phyloP scores from a whole-genome alignment of 306 rosid genomes.

The Sechiopsis laciniata region DNA sequence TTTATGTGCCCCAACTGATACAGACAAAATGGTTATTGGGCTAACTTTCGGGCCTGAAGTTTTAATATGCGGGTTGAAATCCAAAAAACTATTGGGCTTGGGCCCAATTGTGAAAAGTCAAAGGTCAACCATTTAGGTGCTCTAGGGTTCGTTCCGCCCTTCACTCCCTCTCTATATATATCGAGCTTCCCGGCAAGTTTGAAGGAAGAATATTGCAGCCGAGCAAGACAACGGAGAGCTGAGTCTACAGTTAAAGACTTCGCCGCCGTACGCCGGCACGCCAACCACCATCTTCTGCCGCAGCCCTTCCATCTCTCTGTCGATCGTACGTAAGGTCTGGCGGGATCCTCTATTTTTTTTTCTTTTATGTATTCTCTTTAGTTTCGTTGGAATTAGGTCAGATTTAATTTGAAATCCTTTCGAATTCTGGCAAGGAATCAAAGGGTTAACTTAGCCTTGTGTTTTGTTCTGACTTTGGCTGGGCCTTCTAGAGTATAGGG shows the following conservation, averaged over 20 bases:
- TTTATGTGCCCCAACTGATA: neutral
- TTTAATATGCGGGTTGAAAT: neutral
- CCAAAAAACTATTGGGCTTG: neutral
- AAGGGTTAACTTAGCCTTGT: neutral
- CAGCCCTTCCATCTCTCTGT: neutral
- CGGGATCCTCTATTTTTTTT: neutral
- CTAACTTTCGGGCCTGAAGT: neutral
- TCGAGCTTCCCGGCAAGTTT: neutral
- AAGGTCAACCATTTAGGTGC: neutral
- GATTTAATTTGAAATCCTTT: neutral
- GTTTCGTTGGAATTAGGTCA: neutral
- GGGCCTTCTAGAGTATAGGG: no score
- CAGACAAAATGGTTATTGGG: neutral
- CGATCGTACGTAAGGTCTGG: neutral
- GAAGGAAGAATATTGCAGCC: neutral
- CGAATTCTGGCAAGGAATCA: neutral
- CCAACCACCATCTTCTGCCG: neutral
- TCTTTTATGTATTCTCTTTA: neutral
- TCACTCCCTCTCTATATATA: neutral
- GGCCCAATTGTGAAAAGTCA: neutral
- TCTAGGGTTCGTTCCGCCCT: slow-evolving; percentile 9
- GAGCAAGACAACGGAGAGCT: slow-evolving; percentile 14
- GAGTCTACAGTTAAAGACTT: slow-evolving; percentile 33
- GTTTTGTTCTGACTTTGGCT: neutral
- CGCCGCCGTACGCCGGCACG: neutral